These are phyloP conservation scores for Tolypocladium ovalisporum DNA, from an alignment of 2,329 filamentous ascomycete genomes.

Conservation along the genomic window DNA sequence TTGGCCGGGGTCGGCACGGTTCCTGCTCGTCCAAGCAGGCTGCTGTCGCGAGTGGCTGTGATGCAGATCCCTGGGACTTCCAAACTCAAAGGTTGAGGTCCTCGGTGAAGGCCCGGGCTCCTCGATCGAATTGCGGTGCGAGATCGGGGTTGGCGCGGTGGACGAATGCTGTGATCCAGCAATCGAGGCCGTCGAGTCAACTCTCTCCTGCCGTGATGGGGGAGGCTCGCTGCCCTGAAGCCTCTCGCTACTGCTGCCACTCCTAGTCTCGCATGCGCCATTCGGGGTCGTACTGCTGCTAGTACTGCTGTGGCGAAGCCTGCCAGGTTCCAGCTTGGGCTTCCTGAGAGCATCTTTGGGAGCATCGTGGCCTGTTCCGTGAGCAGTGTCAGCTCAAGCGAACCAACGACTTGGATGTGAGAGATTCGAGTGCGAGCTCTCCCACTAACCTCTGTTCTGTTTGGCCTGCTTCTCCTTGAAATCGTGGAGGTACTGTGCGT, in stretches of 20 bases:
- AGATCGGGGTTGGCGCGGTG: conserved; percentile 21
- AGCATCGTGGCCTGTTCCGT: conserved; percentile 21
- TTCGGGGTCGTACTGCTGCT: conserved; percentile 30
- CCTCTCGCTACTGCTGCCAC: conserved; percentile 37
- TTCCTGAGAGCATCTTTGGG: conserved; percentile 42
- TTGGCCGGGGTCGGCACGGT: conserved; percentile 12
- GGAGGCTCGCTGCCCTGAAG: conserved; percentile 37
- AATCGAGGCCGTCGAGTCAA: conserved; percentile 35
- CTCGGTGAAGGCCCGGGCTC: conserved; percentile 33
- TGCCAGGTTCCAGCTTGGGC: conserved; percentile 30
- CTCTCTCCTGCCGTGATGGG: conserved; percentile 32
- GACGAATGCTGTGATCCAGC: conserved; percentile 34
- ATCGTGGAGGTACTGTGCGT: conserved; percentile 61
- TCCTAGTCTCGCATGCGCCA: conserved; percentile 26
- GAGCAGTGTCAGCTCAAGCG: conserved; percentile 3
- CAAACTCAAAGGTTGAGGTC: conserved; percentile 22
- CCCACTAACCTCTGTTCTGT: conserved; percentile 39
- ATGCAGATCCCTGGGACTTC: conserved; percentile 15
- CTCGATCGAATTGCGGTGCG: conserved; percentile 27
- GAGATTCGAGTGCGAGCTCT: background rate
- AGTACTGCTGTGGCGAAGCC: conserved; percentile 24
- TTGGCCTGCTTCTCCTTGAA: conserved; percentile 64
- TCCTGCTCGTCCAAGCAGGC: conserved; percentile 10
- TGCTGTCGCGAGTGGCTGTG: conserved; percentile 14
- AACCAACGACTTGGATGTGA: background rate